These are phyloP conservation scores for Coniochaeta sp. DNA, from an alignment of 2,329 filamentous ascomycete genomes.

Conservation along the genomic window DNA sequence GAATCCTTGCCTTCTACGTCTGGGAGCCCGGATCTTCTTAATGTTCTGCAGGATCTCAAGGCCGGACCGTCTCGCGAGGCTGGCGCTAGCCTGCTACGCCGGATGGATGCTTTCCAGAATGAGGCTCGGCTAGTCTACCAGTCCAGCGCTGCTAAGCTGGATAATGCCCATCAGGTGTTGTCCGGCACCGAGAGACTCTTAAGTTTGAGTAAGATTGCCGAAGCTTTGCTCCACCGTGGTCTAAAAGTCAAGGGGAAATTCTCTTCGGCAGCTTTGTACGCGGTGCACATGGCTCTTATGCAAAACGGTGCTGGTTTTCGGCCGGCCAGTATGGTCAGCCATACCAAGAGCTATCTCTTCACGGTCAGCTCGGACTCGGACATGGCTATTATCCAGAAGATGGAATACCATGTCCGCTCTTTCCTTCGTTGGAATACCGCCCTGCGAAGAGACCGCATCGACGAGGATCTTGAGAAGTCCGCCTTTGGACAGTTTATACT, in stretches of 20 bases:
- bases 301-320: constrained; percentile 55
- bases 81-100: constrained; percentile 34
- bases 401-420: constrained; percentile 43
- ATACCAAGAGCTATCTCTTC: constrained; percentile 49
- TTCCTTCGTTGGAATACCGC: background rate
- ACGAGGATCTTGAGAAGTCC: constrained; percentile 16
- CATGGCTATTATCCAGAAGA: constrained; percentile 39
- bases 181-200: constrained; percentile 34
- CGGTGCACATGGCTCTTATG: constrained; percentile 59
- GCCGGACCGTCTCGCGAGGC: constrained; percentile 33
- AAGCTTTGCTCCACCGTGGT: constrained; percentile 20
- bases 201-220: constrained; percentile 43
- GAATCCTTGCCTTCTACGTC: constrained; percentile 25
- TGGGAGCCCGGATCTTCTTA: constrained; percentile 20
- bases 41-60: constrained; percentile 29
- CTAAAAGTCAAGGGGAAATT: constrained; percentile 28
- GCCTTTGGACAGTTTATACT: constrained; percentile 36
- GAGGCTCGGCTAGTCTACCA: constrained; percentile 38
- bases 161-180: constrained; percentile 34
- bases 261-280: constrained; percentile 50
- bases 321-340: constrained; percentile 38
- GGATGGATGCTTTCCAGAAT: constrained; percentile 38
- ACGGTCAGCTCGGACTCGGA: constrained; percentile 52
- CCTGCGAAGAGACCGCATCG: constrained; percentile 4
- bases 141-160: constrained; percentile 37